phyloP scores from a whole-genome alignment of 1,139 yeast species.

The Zygosaccharomyces sapae region DNA sequence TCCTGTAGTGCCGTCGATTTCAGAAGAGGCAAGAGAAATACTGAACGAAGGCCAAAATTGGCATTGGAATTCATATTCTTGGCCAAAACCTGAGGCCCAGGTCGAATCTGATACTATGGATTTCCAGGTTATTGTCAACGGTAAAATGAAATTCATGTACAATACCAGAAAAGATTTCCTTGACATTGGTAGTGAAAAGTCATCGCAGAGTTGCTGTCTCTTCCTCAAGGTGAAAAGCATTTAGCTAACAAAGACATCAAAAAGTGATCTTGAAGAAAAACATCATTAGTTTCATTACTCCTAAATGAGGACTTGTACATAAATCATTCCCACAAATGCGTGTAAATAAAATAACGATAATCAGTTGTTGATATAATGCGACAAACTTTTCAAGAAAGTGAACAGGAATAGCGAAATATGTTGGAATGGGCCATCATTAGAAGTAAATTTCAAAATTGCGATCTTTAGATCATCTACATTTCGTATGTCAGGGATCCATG shows the following conservation, averaged over 20 bases:
- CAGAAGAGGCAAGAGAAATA: conserved; percentile 78
- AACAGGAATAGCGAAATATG: conserved; percentile 47
- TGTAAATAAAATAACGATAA: conserved; percentile 8
- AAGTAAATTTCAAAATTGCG: conserved; percentile 35
- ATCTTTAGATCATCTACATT: conserved; percentile 42
- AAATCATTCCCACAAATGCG: conserved; percentile 7
- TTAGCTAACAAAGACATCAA: conserved; percentile 37
- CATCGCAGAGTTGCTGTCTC: conserved; percentile 33
- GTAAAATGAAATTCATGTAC: conserved; percentile 55
- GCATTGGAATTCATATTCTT: conserved; percentile 51
- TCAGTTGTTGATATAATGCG: conserved; percentile 13
- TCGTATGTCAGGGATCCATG: conserved; percentile 23
- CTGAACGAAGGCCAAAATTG: conserved; percentile 37
- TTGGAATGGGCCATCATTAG: conserved; percentile 36
- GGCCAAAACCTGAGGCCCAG: conserved; percentile 47
- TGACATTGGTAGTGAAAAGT: conserved; percentile 37
- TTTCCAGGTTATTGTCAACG: conserved; percentile 62
- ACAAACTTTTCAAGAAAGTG: conserved; percentile 45
- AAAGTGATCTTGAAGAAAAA: conserved; percentile 41
- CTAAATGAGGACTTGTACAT: conserved; percentile 2
- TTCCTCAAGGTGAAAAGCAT: conserved; percentile 35
- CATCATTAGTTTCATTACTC: conserved; percentile 36
- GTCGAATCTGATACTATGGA: conserved; percentile 39
- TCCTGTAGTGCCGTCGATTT: conserved; percentile 54
- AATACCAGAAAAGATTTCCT: conserved; percentile 39